These are phyloP conservation scores for Colletotrichum sp. DNA, from an alignment of 2,329 filamentous ascomycete genomes.

Conservation along the genomic window DNA sequence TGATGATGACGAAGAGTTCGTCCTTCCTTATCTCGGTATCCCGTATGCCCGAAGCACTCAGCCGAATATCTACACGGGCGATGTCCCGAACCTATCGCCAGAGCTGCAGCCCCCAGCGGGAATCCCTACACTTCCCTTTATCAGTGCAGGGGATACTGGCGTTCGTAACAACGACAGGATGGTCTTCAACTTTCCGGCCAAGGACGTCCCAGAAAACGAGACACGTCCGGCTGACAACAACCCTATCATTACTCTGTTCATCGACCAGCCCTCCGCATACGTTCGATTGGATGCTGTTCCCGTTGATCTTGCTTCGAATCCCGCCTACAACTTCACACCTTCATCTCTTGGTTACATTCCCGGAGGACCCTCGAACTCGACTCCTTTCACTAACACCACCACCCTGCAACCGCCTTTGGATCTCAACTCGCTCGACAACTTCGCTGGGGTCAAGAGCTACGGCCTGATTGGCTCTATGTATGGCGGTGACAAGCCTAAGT, in stretches of 20 bases:
- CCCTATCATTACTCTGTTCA: neutral
- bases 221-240: neutral
- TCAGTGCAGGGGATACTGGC: neutral
- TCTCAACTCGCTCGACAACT: neutral
- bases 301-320: neutral
- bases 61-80: neutral
- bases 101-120: neutral
- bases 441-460: constrained; percentile 5
- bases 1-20: neutral
- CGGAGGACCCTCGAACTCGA: neutral
- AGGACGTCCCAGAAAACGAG: neutral
- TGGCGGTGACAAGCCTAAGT: neutral
- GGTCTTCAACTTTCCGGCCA: constrained; percentile 9
- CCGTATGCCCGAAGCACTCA: neutral
- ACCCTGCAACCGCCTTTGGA: neutral
- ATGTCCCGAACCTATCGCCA: neutral
- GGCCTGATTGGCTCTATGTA: constrained; percentile 1
- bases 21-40: neutral
- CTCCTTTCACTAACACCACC: neutral
- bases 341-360: neutral
- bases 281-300: constrained; percentile 3
- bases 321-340: neutral
- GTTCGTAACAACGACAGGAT: neutral
- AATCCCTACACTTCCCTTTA: neutral
- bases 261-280: constrained; percentile 4